Evolutionary conservation across 2,329 filamentous ascomycete species (phyloP), one percentile per base, ranked within the genome.

Genomic region (Tolypocladium sp.): DNA sequence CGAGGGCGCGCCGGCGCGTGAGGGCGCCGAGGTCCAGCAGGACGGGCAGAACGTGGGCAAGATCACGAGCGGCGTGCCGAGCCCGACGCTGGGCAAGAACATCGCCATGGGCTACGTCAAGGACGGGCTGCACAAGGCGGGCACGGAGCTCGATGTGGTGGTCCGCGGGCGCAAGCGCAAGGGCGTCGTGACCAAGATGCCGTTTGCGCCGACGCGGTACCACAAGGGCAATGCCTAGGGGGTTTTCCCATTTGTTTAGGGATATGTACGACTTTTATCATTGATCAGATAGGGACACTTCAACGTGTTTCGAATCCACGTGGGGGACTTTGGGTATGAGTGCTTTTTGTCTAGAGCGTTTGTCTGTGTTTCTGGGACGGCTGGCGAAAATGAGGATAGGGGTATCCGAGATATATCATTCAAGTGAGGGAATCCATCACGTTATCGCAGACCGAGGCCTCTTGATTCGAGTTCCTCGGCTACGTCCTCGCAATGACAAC

Each of bases 61-160:
- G 41, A 81, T 99, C 62, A 99, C 94, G 6, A 96, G 91, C 66
- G 94, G 94, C 20, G 90, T 91, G 64, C 94, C 94, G 0, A 92
- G 89, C 70, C 94, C 94, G 2, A 90, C 88, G 0, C 77, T 97
- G 55, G 87, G 87, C 63, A 89, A 89, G 79, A 97, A 97, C 73
- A 93, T 99, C 63, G 92, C 93, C 59, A 99, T 99, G 94, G 94
- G 88, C 0, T 96, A 96, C 70, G 80, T 97, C 69, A 85, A 86
- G 74, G 86, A 90, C 63, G 91, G 91, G 0, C 76, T 87, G 71
- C 91, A 96, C 73, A 95, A 95, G 81, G 80, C 83, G 38, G 92
- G 91, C 13, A 96, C 91, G 1, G 87, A 93, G 76, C 77, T 96
- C 8, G 82, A 86, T 22, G 86, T 96, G 4, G 73, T 91, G 44